These are phyloP conservation scores for Glycine latifolia DNA, from an alignment of 306 rosid species.

Conservation along the genomic window DNA sequence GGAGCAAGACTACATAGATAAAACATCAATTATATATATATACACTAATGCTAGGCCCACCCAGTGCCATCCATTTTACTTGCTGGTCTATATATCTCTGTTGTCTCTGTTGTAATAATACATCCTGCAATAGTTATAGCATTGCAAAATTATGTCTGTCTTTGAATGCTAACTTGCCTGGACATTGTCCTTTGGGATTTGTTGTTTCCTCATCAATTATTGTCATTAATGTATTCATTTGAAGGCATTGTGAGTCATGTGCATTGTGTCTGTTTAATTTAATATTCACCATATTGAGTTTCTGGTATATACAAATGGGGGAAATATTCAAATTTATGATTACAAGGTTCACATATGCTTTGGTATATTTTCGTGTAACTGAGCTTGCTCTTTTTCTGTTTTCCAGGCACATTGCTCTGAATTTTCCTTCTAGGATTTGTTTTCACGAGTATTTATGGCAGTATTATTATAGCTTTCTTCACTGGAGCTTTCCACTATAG, in stretches of 20 bases:
- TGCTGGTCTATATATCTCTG: not conserved
- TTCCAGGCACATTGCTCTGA: slow-evolving; percentile 48
- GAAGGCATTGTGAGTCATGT: not conserved
- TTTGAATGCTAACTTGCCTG: slow-evolving; percentile 19
- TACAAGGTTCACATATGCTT: slow-evolving; percentile 11
- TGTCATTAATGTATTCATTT: not conserved
- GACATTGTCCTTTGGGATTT: slow-evolving; percentile 16
- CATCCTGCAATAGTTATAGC: slow-evolving; percentile 28
- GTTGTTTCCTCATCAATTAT: not conserved
- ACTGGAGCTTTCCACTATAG: slow-evolving; percentile 38
- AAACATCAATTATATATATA: not conserved
- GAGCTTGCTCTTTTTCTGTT: slow-evolving; percentile 34
- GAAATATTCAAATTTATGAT: slow-evolving; percentile 19
- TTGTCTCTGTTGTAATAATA: not conserved
- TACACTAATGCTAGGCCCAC: not conserved
- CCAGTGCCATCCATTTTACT: not conserved
- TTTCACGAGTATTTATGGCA: slow-evolving; percentile 32
- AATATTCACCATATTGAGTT: slow-evolving; percentile 35
- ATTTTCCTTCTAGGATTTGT: slow-evolving; percentile 28
- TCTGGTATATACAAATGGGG: slow-evolving; percentile 2
- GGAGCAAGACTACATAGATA: not conserved
- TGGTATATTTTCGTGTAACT: slow-evolving; percentile 31
- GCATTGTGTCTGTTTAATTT: not conserved
- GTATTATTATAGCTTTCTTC: slow-evolving; percentile 15
- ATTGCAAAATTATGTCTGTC: not conserved